These are phyloP conservation scores for Tephrocybe sp. DNA, from an alignment of 768 basidiomycete species.

Conservation along the genomic window DNA sequence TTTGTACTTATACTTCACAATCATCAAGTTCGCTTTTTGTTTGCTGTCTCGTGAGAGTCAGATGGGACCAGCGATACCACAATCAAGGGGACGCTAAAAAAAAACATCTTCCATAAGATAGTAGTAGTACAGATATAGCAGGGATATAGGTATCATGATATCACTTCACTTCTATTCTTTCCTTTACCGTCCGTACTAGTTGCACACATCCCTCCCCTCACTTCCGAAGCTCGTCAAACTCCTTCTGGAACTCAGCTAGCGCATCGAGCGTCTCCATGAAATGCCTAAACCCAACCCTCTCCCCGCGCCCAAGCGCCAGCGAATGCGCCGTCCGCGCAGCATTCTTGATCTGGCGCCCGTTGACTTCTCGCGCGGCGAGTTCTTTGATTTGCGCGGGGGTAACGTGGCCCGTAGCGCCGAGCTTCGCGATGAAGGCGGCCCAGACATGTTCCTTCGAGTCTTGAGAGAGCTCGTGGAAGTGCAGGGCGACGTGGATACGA, in stretches of 20 bases:
- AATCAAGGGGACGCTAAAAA: too few species aligned
- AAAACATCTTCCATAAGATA: too few species aligned
- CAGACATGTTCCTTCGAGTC: conserved; percentile 57
- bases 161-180: too few species aligned
- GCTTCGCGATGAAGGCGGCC: conserved; percentile 56
- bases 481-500: conserved; percentile 64
- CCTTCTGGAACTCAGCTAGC: conserved; percentile 5
- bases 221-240: conserved; percentile 1
- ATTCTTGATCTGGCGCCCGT: conserved; percentile 71
- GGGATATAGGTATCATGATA: too few species aligned
- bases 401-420: conserved; percentile 34
- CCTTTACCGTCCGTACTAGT: too few species aligned
- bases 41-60: too few species aligned
- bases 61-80: too few species aligned
- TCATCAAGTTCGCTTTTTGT: too few species aligned
- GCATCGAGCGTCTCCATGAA: conserved; percentile 5
- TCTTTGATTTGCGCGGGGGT: conserved; percentile 40
- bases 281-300: conserved; percentile 22
- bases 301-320: conserved; percentile 46
- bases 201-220: too few species aligned
- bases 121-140: too few species aligned
- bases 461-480: conserved; percentile 57
- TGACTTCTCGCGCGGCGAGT: conserved; percentile 51
- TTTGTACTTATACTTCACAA: too few species aligned
- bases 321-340: conserved; percentile 61